Percentiles rank a stretch among this genome's conserved stretches.
These are phyloP conservation scores for Sphagnurus paluster DNA, from an alignment of 1,284 basidiomycete genomes.

Conservation along the genomic window DNA sequence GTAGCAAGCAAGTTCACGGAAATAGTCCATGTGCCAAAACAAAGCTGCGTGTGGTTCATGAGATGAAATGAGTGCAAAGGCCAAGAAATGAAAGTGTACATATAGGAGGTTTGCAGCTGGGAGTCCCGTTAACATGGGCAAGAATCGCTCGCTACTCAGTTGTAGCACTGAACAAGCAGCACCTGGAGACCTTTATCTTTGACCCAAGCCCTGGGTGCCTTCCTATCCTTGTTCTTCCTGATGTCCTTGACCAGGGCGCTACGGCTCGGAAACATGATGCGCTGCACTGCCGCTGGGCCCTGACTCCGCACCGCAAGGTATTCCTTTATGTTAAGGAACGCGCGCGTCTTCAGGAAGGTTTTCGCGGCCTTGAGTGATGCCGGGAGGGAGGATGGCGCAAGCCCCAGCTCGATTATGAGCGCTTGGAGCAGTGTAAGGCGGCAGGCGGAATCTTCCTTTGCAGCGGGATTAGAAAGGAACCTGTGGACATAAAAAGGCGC, in stretches of 20 bases:
- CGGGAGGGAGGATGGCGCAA: conserved; percentile 51
- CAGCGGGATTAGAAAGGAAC: conserved; percentile 52
- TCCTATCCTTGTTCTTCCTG: conserved; percentile 43
- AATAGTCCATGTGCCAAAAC: background rate
- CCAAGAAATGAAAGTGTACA: background rate
- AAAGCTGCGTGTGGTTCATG: background rate
- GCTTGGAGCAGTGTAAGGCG: conserved; percentile 51
- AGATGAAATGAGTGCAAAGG: background rate
- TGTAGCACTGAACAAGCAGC: conserved; percentile 46
- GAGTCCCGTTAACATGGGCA: background rate
- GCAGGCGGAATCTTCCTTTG: conserved; percentile 43
- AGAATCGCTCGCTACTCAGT: conserved; percentile 4
- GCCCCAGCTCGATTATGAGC: conserved; percentile 56
- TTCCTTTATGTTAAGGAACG: conserved; percentile 69
- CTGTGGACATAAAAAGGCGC: conserved; percentile 32
- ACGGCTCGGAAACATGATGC: conserved; percentile 61
- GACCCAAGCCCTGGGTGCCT: conserved; percentile 51
- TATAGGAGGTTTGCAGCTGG: background rate
- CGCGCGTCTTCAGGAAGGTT: conserved; percentile 60
- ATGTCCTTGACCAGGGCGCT: conserved; percentile 61
- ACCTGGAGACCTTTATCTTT: conserved; percentile 66
- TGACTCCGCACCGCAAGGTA: conserved; percentile 66
- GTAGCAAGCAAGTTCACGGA: background rate
- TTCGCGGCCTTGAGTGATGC: conserved; percentile 59
- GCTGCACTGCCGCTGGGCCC: conserved; percentile 60